phyloP scores from a whole-genome alignment of 73 alveolate species.

The Paramecium biaurelia region DNA sequence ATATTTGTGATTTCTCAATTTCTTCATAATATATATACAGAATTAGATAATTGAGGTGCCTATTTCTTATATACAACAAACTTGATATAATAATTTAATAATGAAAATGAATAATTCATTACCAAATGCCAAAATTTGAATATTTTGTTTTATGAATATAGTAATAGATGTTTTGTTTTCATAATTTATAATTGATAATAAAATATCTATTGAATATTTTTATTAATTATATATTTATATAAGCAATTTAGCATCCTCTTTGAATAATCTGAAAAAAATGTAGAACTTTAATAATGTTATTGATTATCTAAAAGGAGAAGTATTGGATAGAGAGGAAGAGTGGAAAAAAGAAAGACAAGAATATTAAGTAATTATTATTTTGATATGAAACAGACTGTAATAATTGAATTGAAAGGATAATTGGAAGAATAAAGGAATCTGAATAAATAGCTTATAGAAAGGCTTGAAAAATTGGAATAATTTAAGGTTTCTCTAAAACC shows the following conservation, averaged over 20 bases:
- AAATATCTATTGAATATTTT: not conserved
- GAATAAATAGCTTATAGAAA: not conserved
- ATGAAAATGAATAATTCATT: not conserved
- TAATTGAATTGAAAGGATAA: not conserved
- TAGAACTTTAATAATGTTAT: slow-evolving; percentile 15
- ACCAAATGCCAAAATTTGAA: not conserved
- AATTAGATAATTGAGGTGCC: not conserved
- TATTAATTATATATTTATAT: not conserved
- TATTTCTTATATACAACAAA: not conserved
- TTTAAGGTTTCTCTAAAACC: slow-evolving; percentile 27
- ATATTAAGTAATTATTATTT: not conserved
- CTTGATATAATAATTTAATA: not conserved
- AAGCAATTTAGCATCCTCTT: not conserved
- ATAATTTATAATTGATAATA: not conserved
- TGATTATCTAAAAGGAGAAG: slow-evolving; percentile 33
- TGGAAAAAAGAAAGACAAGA: slow-evolving; percentile 31
- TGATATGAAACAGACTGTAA: not conserved
- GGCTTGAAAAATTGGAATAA: not conserved
- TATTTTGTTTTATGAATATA: not conserved
- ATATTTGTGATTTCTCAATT: not conserved
- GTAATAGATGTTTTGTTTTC: not conserved
- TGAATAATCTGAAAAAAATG: not conserved
- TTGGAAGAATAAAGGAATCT: slow-evolving; percentile 19
- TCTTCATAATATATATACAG: not conserved
- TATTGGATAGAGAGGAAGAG: slow-evolving; percentile 31